A percentile compares a stretch with the other conserved stretches of the same genome.
Conservation (phyloP, 768 basidiomycete genomes). For the Termitomyces sp. region DNA sequence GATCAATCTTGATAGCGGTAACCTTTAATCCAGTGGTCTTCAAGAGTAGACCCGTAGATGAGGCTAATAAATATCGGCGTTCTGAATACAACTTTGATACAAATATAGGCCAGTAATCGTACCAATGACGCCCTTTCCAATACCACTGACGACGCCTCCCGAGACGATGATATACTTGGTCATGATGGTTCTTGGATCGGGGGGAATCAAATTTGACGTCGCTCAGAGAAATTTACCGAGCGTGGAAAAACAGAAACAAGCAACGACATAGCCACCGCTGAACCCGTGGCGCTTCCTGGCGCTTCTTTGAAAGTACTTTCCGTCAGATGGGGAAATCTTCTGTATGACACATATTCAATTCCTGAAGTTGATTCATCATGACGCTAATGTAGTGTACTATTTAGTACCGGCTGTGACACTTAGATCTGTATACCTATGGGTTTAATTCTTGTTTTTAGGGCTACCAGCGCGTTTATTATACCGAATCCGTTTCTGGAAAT, state of each 20-base stretch:
- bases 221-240: slow-evolving; percentile 7
- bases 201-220: slow-evolving; percentile 1
- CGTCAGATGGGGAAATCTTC: background rate
- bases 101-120: slow-evolving; percentile 25
- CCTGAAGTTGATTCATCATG: too few species aligned
- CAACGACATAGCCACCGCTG: slow-evolving; percentile 6
- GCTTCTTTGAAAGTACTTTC: too few species aligned
- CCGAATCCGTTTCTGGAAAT: too few species aligned
- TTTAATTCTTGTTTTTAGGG: too few species aligned
- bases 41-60: slow-evolving; percentile 91
- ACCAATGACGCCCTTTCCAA: slow-evolving; percentile 99
- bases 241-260: slow-evolving; percentile 3
- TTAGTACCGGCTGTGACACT: too few species aligned
- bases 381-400: too few species aligned
- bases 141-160: slow-evolving; percentile 97
- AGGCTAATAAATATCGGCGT: slow-evolving; percentile 49
- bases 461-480: too few species aligned
- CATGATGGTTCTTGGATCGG: slow-evolving; percentile 36
- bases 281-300: background rate
- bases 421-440: too few species aligned
- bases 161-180: slow-evolving; percentile 96
- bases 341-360: background rate
- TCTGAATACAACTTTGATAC: slow-evolving; percentile 11
- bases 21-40: slow-evolving; percentile 96
- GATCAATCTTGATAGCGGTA: slow-evolving; percentile 99